phyloP scores from a whole-genome alignment of 163 green algal species.

The Chlamydomonas reinhardtii region DNA sequence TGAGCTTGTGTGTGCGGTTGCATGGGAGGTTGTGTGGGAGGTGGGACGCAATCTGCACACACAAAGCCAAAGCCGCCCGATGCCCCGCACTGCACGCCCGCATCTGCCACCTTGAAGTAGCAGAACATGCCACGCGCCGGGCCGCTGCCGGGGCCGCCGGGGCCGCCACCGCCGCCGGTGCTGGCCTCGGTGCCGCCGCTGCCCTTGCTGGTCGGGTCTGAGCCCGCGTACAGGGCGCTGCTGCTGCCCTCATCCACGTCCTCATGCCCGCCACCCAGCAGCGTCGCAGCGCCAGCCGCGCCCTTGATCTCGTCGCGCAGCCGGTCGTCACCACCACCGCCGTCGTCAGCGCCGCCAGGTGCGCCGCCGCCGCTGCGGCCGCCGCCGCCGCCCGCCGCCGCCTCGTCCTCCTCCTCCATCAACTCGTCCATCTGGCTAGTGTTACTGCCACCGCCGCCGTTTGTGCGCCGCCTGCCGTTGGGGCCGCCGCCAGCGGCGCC shows the following conservation, averaged over 20 bases:
- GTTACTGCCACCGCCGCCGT: not conserved
- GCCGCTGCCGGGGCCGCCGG: too few species aligned
- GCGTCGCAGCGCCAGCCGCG: not conserved
- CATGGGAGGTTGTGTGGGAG: too few species aligned
- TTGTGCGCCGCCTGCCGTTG: not conserved
- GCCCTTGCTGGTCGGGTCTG: too few species aligned
- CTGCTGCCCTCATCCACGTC: conserved; percentile 4
- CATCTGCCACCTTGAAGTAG: conserved; percentile 57
- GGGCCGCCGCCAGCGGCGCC: too few species aligned
- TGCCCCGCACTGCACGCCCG: too few species aligned
- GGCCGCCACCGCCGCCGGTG: not conserved
- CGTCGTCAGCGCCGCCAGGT: not conserved
- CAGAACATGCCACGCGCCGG: conserved; percentile 26
- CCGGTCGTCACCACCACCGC: not conserved
- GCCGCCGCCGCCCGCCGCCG: not conserved
- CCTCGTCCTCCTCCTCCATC: conserved; percentile 37
- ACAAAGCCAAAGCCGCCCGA: not conserved
- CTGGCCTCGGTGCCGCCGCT: not conserved
- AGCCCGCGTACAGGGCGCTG: not conserved
- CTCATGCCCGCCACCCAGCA: not conserved
- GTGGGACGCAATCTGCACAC: too few species aligned
- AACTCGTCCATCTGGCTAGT: not conserved
- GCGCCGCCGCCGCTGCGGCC: not conserved
- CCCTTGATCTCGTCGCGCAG: not conserved
- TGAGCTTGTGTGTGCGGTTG: not conserved